Evolutionary conservation across 78 protist genomes (phyloP).

Genomic region (Protostelium mycophagum): DNA sequence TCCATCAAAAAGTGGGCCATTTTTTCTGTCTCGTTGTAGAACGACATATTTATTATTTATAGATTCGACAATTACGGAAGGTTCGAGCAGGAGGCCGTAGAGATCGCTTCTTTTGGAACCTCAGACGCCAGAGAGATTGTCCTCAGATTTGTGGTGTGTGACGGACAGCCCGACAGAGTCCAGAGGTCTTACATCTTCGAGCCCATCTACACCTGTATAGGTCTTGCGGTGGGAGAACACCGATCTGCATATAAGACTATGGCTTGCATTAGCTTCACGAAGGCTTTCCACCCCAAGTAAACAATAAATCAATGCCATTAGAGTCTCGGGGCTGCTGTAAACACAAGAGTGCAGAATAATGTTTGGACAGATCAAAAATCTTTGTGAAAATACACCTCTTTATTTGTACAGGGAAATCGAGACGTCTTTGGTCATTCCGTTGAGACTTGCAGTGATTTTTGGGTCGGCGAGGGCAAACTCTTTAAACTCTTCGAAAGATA

Average conservation of each 20-base stretch:
- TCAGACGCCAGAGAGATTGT: neutral
- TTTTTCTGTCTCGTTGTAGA: neutral
- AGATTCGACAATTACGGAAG: neutral
- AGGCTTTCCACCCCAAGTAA: neutral
- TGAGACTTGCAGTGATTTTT: slow-evolving; percentile 56
- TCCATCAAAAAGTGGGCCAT: neutral
- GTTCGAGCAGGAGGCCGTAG: neutral
- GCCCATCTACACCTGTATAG: neutral
- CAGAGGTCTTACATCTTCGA: neutral
- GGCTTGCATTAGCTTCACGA: neutral
- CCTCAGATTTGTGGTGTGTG: neutral
- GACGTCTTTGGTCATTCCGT: slow-evolving; percentile 58
- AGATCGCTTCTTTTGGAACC: neutral
- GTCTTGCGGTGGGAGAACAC: neutral
- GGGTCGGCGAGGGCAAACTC: slow-evolving; percentile 61
- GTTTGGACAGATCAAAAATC: no score
- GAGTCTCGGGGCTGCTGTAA: no score
- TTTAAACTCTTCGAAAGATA: slow-evolving; percentile 52
- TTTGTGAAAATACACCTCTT: no score
- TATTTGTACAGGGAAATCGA: slow-evolving; percentile 63
- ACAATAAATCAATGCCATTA: no score
- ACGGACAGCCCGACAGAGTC: neutral
- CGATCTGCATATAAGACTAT: neutral
- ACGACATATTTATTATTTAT: no score
- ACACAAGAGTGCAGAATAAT: no score